Base-by-base conservation (phyloP, 495 filamentous ascomycete species). In the Aspergillus baeticus region DNA sequence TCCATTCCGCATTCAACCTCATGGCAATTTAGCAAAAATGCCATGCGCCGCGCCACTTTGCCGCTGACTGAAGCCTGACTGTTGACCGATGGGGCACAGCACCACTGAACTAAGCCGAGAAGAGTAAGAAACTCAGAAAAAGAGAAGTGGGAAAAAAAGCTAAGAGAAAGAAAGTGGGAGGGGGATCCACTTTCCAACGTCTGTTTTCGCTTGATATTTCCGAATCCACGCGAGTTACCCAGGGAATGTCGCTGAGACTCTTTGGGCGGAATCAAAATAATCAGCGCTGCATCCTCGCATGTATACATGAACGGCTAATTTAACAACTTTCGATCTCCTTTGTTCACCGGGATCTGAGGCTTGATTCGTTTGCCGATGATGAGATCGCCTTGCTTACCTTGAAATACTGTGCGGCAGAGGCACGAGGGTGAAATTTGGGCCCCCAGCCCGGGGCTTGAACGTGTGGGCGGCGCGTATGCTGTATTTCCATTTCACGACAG, bases 191-290 rank as follows among this genome's bases (percentile, higher is more conserved):
- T 37, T 11, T 41, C 37, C 37, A 11, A 41, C 37, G n/a, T 37
- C 37, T 41, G 14, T 37, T 41, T 43, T 43, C 41, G 41, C 41
- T 43, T 22, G 41, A 23, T 22, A 43, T 43, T 43, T 43, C 41
- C 41, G 41, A 43, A 43, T 43, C 18, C 41, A 43, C 41, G 41
- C 41, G 41, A 43, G 41, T 14, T 22, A 22, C 22, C 41, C 41
- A 43, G 20, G 41, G 41, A 43, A 22, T 21, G 13, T 22, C 17
- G 3, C 20, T 23, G 17, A 2, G 17, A 23, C 3, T 23, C 26
- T 3, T n/a, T 29, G 26, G 26, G 26, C 8, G 26, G 26, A 29
- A 29, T 29, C 26, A 29, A 29, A 29, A 29, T 29, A 29, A 29
- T 29, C 26, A 29, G 26, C 26, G 26, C 26, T 29, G 26, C 26